Evolutionary conservation across 1,284 basidiomycete genomes (phyloP).

Genomic region (Sporisorium graminicola): DNA sequence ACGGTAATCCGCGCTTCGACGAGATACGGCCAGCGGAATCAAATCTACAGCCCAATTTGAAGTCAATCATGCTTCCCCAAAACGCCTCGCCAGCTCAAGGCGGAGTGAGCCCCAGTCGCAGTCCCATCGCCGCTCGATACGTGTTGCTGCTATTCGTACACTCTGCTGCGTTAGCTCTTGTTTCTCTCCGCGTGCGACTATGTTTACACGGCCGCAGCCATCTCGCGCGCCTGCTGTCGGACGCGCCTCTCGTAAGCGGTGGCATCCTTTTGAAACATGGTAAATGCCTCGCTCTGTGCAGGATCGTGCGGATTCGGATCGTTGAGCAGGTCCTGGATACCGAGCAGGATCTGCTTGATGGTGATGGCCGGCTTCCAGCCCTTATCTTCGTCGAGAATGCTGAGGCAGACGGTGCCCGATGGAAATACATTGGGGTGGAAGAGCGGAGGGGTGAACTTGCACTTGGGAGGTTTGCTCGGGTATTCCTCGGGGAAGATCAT

Average conservation of each 20-base stretch:
- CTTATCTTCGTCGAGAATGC: conserved; percentile 98
- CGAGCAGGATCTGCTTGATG: conserved; percentile 96
- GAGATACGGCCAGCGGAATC: not conserved
- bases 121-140: too few species aligned
- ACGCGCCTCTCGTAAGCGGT: conserved; percentile 62
- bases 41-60: not conserved
- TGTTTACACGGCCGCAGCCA: conserved; percentile 37
- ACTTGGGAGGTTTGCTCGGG: conserved; percentile 94
- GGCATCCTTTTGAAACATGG: conserved; percentile 83
- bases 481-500: conserved; percentile 79
- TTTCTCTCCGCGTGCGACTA: not conserved
- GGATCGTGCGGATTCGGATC: conserved; percentile 96
- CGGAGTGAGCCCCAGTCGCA: too few species aligned
- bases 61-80: not conserved
- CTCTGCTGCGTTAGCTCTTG: not conserved
- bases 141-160: not conserved
- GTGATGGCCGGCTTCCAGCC: conserved; percentile 99
- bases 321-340: conserved; percentile 92
- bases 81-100: too few species aligned
- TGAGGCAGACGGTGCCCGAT: conserved; percentile 96
- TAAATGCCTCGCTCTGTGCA: conserved; percentile 95
- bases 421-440: conserved; percentile 99
- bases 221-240: conserved; percentile 54
- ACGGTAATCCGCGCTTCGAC: not conserved
- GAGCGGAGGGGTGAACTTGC: conserved; percentile 95